Evolutionary conservation across 2,329 filamentous ascomycete species (phyloP).

Genomic region (Microdochium bolleyi): DNA sequence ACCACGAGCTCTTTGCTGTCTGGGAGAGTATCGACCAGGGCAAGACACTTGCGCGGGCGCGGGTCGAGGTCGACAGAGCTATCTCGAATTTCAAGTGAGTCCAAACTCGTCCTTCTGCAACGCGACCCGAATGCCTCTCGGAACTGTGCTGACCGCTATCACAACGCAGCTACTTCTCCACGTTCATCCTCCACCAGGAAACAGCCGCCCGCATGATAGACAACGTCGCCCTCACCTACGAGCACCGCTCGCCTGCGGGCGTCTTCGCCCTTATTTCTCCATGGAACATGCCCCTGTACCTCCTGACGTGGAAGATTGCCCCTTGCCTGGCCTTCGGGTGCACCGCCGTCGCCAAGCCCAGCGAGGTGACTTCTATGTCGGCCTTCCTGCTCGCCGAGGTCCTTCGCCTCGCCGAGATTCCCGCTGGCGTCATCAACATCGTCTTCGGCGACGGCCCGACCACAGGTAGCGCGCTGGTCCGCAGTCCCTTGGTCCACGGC

Average conservation of each 20-base stretch:
- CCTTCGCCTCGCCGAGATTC: slow-evolving; percentile 15
- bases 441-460: slow-evolving; percentile 22
- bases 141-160: neutral
- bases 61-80: slow-evolving; percentile 22
- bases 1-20: slow-evolving; percentile 21
- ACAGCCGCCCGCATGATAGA: slow-evolving; percentile 21
- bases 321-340: slow-evolving; percentile 25
- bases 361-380: slow-evolving; percentile 22
- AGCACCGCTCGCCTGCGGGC: slow-evolving; percentile 22
- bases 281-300: slow-evolving; percentile 27
- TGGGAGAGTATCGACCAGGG: slow-evolving; percentile 27
- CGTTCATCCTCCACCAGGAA: slow-evolving; percentile 23
- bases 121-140: no score
- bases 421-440: slow-evolving; percentile 21
- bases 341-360: slow-evolving; percentile 24
- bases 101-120: neutral
- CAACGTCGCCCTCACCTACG: slow-evolving; percentile 20
- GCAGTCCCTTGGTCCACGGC: slow-evolving; percentile 15
- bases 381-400: slow-evolving; percentile 18
- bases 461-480: slow-evolving; percentile 19
- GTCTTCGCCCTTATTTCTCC: slow-evolving; percentile 24
- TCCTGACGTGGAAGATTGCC: slow-evolving; percentile 25
- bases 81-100: slow-evolving; percentile 23
- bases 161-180: slow-evolving; percentile 21
- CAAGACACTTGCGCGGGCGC: slow-evolving; percentile 21